Conservation (phyloP, 202 grass and related monocot species). For the Zizania palustris region DNA sequence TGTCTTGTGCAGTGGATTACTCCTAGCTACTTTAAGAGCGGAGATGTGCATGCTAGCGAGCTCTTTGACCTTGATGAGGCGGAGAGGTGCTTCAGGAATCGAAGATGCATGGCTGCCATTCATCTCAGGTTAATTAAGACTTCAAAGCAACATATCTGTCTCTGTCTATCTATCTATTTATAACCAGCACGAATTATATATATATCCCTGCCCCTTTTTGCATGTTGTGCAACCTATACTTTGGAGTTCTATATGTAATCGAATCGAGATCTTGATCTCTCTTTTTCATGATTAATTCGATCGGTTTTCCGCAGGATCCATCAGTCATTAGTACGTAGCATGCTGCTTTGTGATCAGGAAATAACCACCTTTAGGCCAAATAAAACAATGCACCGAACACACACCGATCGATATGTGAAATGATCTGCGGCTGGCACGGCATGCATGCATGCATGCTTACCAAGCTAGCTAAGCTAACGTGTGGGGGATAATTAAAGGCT, state of each 20-base stretch:
- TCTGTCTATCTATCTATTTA: conserved; percentile 37
- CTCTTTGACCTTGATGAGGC: conserved; percentile 32
- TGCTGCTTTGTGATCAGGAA: conserved; percentile 52
- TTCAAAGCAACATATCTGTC: conserved; percentile 43
- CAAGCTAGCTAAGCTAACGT: conserved; percentile 49
- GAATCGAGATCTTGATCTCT: conserved; percentile 62
- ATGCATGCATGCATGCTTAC: conserved; percentile 44
- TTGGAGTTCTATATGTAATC: conserved; percentile 67
- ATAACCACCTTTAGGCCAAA: conserved; percentile 49
- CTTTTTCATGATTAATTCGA: conserved; percentile 66
- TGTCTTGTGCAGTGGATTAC: conserved; percentile 51
- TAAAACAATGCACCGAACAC: conserved; percentile 37
- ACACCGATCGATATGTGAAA: conserved; percentile 29
- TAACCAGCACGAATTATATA: conserved; percentile 58
- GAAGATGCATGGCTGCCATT: conserved; percentile 20
- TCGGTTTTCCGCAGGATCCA: conserved; percentile 60
- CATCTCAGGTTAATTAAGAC: conserved; percentile 61
- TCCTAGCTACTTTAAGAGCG: conserved; percentile 30
- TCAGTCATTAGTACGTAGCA: conserved; percentile 51
- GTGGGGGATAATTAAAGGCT: conserved; percentile 45
- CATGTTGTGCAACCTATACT: conserved; percentile 66
- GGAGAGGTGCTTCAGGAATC: conserved; percentile 44
- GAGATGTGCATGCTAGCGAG: background rate
- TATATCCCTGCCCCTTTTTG: conserved; percentile 47
- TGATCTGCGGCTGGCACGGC: conserved; percentile 35